Percentiles rank a stretch among this genome's conserved stretches.
phyloP scores from a whole-genome alignment of 1,284 basidiomycete species.

The Meira nashicola region DNA sequence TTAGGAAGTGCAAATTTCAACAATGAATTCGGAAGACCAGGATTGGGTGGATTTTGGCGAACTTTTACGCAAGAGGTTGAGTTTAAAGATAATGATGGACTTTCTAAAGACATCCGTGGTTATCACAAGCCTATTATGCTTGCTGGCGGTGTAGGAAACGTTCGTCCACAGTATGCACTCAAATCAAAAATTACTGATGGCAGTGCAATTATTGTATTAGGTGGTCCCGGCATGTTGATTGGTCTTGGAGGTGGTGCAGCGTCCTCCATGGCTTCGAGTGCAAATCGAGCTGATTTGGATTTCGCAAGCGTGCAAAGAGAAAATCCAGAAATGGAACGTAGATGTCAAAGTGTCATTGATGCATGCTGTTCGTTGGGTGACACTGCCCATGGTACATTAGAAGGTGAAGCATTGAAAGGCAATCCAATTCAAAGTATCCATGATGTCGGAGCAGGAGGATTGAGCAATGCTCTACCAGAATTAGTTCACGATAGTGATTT shows the following conservation, averaged over 20 bases:
- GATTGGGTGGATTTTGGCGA: conserved; percentile 57
- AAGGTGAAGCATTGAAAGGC: conserved; percentile 14
- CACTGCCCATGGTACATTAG: conserved; percentile 14
- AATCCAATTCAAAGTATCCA: conserved; percentile 91
- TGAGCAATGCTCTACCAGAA: conserved; percentile 94
- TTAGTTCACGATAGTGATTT: conserved; percentile 89
- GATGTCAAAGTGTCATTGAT: conserved; percentile 96
- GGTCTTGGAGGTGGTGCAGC: conserved; percentile 95
- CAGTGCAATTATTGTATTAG: conserved; percentile 72
- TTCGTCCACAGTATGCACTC: conserved; percentile 56
- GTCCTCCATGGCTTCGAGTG: conserved; percentile 68
- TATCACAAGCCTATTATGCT: conserved; percentile 99
- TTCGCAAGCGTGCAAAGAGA: conserved; percentile 96
- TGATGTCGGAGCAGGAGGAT: conserved; percentile 93
- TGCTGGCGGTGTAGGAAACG: conserved; percentile 91
- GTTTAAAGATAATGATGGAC: conserved; percentile 19
- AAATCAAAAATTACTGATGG: conserved; percentile 45
- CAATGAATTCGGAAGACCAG: conserved; percentile 96
- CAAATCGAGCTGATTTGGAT: conserved; percentile 77
- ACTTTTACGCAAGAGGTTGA: conserved; percentile 25
- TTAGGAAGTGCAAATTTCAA: conserved; percentile 94
- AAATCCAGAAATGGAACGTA: conserved; percentile 95
- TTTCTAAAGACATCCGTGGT: conserved; percentile 67
- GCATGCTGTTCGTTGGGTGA: conserved; percentile 54
- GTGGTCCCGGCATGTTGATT: conserved; percentile 93